Percentiles rank a stretch among this genome's conserved stretches.
phyloP scores from a whole-genome alignment of 345 rosid genomes.

The Bruguiera parviflora region DNA sequence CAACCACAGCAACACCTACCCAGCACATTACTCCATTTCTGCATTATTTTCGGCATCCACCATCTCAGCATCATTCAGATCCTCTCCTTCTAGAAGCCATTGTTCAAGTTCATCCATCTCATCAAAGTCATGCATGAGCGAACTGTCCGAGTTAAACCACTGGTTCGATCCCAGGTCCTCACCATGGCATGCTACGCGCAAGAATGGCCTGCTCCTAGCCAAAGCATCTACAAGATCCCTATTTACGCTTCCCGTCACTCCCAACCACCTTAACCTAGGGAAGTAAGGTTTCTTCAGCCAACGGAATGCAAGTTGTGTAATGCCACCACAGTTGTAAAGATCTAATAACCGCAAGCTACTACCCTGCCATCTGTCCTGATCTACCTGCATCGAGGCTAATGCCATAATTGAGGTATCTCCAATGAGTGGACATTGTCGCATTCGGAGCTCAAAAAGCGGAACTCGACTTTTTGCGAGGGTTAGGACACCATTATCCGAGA shows the following conservation, averaged over 20 bases:
- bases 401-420: constrained; percentile 86
- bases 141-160: constrained; percentile 50
- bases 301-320: constrained; percentile 65
- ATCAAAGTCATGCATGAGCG: constrained; percentile 41
- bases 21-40: constrained; percentile 3
- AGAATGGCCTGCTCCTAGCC: constrained; percentile 65
- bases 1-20: not conserved
- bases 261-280: constrained; percentile 84
- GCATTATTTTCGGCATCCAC: constrained; percentile 26
- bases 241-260: constrained; percentile 71
- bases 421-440: constrained; percentile 82
- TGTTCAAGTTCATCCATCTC: constrained; percentile 56
- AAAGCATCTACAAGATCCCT: constrained; percentile 79
- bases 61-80: constrained; percentile 33
- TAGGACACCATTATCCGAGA: constrained; percentile 68
- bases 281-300: constrained; percentile 91
- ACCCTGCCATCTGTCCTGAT: constrained; percentile 62
- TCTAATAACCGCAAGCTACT: constrained; percentile 60
- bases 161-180: constrained; percentile 73
- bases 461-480: constrained; percentile 58
- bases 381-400: constrained; percentile 72
- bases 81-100: constrained; percentile 48
- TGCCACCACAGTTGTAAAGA: constrained; percentile 72
- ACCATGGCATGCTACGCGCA: constrained; percentile 61
- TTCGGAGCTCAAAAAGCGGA: constrained; percentile 61